Percentiles rank a stretch among this genome's conserved stretches.
These are phyloP conservation scores for Helotiales sp. DNA, from an alignment of 2,329 filamentous ascomycete genomes.

Conservation along the genomic window DNA sequence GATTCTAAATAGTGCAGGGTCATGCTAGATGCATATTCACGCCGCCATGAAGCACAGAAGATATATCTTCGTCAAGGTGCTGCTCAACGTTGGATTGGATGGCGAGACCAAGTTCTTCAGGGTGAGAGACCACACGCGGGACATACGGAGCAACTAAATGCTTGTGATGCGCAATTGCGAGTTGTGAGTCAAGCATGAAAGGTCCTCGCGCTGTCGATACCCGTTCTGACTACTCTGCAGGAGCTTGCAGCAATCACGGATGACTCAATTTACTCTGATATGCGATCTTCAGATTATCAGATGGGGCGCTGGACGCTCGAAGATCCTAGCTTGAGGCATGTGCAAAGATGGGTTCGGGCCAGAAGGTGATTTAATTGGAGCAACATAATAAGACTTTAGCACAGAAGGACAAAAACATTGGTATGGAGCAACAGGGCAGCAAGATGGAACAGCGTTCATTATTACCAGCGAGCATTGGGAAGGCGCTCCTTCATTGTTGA, in stretches of 20 bases:
- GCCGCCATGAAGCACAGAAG: constrained; percentile 64
- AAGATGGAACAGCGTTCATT: constrained; percentile 1
- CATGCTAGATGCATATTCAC: constrained; percentile 58
- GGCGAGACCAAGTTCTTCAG: constrained; percentile 53
- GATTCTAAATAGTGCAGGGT: constrained; percentile 43
- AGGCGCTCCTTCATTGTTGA: constrained; percentile 17
- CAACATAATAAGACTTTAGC: background rate
- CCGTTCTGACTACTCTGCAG: constrained; percentile 28
- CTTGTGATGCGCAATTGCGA: constrained; percentile 58
- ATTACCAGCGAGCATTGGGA: constrained; percentile 16
- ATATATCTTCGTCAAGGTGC: constrained; percentile 62
- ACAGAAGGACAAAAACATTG: constrained; percentile 6
- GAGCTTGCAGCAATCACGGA: constrained; percentile 60
- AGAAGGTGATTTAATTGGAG: constrained; percentile 25
- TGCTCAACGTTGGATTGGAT: constrained; percentile 59
- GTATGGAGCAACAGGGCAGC: constrained; percentile 11
- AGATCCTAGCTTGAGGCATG: constrained; percentile 57
- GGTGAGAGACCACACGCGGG: constrained; percentile 49
- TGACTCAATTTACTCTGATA: constrained; percentile 56
- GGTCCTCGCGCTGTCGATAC: background rate
- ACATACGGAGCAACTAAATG: constrained; percentile 49
- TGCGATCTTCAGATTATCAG: constrained; percentile 52
- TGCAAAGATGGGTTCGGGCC: constrained; percentile 59
- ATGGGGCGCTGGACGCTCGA: constrained; percentile 64
- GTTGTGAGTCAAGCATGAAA: constrained; percentile 45